These are phyloP conservation scores for Manihot esculenta DNA, from an alignment of 441 rosid species.

Conservation along the genomic window DNA sequence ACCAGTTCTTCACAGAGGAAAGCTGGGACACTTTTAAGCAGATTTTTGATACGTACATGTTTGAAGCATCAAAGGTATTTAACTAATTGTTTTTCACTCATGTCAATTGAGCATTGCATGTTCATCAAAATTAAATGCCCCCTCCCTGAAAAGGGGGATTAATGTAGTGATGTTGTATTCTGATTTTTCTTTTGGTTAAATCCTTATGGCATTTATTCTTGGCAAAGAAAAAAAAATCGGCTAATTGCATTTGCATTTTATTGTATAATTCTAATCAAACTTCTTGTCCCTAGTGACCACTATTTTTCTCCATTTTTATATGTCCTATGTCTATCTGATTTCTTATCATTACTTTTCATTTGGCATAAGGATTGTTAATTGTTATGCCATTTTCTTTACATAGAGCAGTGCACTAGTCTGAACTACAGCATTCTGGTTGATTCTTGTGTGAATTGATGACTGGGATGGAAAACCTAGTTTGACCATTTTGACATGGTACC, in stretches of 20 bases:
- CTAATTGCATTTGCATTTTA: not conserved
- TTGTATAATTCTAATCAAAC: not conserved
- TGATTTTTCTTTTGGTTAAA: not conserved
- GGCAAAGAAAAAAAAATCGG: not conserved
- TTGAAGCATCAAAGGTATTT: slow-evolving; percentile 87
- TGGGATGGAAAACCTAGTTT: not conserved
- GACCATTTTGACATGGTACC: not conserved
- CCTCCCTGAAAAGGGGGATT: not conserved
- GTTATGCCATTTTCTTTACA: not conserved
- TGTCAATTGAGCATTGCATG: slow-evolving; percentile 1
- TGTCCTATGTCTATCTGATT: not conserved
- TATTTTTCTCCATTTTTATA: not conserved
- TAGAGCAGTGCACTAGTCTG: not conserved
- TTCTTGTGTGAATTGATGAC: not conserved
- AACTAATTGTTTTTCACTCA: slow-evolving; percentile 3
- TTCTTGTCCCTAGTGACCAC: not conserved
- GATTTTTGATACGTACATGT: slow-evolving; percentile 78
- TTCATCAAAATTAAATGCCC: not conserved
- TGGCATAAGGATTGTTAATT: not conserved
- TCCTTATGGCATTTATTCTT: not conserved
- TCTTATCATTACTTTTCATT: not conserved
- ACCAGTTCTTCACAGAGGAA: slow-evolving; percentile 91
- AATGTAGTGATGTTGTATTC: not conserved
- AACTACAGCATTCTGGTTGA: not conserved
- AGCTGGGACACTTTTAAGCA: slow-evolving; percentile 80